Evolutionary conservation across 148 eudicot species (phyloP).

Genomic region (Silene latifolia): DNA sequence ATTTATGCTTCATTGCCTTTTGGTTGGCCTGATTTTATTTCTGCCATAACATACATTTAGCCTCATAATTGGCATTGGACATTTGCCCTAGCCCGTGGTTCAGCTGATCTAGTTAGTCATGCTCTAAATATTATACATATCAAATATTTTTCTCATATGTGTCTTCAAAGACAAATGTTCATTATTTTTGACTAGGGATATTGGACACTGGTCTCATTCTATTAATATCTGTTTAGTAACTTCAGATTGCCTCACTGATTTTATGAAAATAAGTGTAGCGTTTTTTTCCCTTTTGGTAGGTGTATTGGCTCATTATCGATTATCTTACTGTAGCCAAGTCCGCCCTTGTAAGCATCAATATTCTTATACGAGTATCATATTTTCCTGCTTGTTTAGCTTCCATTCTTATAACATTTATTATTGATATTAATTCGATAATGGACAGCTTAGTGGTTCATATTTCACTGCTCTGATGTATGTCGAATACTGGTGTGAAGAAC

Average conservation of each 20-base stretch:
- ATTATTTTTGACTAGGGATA: not conserved
- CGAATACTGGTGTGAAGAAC: constrained; percentile 97
- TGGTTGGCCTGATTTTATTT: not conserved
- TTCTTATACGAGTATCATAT: not conserved
- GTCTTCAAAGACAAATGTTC: not conserved
- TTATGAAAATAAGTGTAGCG: not conserved
- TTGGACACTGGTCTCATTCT: not conserved
- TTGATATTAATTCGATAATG: constrained; percentile 8
- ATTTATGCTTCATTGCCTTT: not conserved
- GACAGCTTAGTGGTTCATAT: constrained; percentile 82
- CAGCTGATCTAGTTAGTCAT: not conserved
- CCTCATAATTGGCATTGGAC: constrained; percentile 1
- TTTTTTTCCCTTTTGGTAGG: constrained; percentile 36
- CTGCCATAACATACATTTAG: not conserved
- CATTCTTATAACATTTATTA: not conserved
- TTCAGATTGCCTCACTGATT: not conserved
- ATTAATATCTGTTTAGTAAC: not conserved
- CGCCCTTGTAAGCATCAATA: constrained; percentile 73
- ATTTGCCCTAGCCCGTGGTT: not conserved
- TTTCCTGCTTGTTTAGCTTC: constrained; percentile 8
- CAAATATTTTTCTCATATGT: not conserved
- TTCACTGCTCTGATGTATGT: constrained; percentile 94
- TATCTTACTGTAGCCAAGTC: constrained; percentile 82
- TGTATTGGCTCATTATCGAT: constrained; percentile 82
- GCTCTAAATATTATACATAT: not conserved